phyloP scores from a whole-genome alignment of 768 basidiomycete genomes.

The Imleria badia region DNA sequence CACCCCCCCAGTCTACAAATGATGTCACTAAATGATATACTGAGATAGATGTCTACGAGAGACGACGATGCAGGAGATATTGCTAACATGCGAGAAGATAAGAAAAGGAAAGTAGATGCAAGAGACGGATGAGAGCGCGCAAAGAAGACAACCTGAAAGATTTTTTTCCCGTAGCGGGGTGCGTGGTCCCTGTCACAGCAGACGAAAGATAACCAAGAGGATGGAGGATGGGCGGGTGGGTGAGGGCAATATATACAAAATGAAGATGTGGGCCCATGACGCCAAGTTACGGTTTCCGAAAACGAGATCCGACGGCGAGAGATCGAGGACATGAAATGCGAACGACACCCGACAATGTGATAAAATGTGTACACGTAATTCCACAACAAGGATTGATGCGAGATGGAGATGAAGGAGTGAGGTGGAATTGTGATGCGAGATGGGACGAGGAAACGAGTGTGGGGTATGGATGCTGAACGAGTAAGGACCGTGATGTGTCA shows the following conservation, averaged over 20 bases:
- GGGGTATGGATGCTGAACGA: background rate
- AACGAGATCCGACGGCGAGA: slow-evolving; percentile 1
- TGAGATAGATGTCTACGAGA: slow-evolving; percentile 21
- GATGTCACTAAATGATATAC: slow-evolving; percentile 20
- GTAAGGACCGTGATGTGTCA: slow-evolving; percentile 18
- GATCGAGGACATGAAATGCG: slow-evolving; percentile 6
- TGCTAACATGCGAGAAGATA: slow-evolving; percentile 4
- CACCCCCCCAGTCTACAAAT: slow-evolving; percentile 22
- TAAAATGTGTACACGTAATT: slow-evolving; percentile 33
- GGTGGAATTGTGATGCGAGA: slow-evolving; percentile 4
- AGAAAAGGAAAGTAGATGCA: background rate
- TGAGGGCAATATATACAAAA: slow-evolving; percentile 23
- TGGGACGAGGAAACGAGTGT: slow-evolving; percentile 12
- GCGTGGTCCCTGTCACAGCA: too few species aligned
- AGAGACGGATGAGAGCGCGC: background rate
- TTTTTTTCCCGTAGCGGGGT: background rate
- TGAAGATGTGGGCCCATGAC: slow-evolving; percentile 9
- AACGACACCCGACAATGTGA: slow-evolving; percentile 14
- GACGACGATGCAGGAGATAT: slow-evolving; percentile 6
- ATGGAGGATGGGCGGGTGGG: background rate
- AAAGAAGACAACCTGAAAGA: background rate
- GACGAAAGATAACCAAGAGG: background rate
- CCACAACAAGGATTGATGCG: slow-evolving; percentile 31
- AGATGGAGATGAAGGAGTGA: slow-evolving; percentile 15
- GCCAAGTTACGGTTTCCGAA: background rate